A percentile compares a stretch with the other conserved stretches of the same genome.
Conservation (phyloP, 106 monocot species). For the Posidonia australis region DNA sequence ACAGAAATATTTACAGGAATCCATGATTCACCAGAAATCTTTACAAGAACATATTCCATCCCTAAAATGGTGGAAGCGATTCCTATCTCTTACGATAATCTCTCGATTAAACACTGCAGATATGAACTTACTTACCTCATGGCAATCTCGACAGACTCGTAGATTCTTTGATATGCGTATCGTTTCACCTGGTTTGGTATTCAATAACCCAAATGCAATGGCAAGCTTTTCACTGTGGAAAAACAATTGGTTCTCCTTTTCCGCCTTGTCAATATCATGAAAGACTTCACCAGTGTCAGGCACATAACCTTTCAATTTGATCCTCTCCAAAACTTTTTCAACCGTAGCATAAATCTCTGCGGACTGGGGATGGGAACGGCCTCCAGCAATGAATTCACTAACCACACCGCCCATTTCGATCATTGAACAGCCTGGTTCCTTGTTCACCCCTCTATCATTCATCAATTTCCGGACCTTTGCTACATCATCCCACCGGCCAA, state of each 20-base stretch:
- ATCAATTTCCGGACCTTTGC: constrained; percentile 53
- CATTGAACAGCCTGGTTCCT: constrained; percentile 59
- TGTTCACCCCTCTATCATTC: constrained; percentile 55
- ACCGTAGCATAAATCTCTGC: constrained; percentile 49
- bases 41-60: constrained; percentile 61
- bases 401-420: constrained; percentile 56
- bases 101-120: constrained; percentile 42
- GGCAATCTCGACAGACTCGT: constrained; percentile 74
- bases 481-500: constrained; percentile 61
- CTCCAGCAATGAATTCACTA: constrained; percentile 56
- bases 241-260: constrained; percentile 38
- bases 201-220: constrained; percentile 62
- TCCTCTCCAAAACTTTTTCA: constrained; percentile 41
- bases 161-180: constrained; percentile 69
- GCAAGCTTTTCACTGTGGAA: constrained; percentile 83
- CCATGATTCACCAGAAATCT: constrained; percentile 58
- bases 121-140: constrained; percentile 51
- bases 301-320: constrained; percentile 44
- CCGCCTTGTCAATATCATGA: constrained; percentile 40
- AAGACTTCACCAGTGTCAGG: constrained; percentile 26
- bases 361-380: constrained; percentile 27
- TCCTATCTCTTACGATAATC: constrained; percentile 65
- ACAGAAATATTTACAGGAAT: background rate
- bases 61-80: constrained; percentile 72
- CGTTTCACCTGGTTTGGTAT: constrained; percentile 31